A percentile compares a stretch with the other conserved stretches of the same genome.
These are phyloP conservation scores for Neurospora sp. DNA, from an alignment of 495 filamentous ascomycete genomes.

Conservation along the genomic window DNA sequence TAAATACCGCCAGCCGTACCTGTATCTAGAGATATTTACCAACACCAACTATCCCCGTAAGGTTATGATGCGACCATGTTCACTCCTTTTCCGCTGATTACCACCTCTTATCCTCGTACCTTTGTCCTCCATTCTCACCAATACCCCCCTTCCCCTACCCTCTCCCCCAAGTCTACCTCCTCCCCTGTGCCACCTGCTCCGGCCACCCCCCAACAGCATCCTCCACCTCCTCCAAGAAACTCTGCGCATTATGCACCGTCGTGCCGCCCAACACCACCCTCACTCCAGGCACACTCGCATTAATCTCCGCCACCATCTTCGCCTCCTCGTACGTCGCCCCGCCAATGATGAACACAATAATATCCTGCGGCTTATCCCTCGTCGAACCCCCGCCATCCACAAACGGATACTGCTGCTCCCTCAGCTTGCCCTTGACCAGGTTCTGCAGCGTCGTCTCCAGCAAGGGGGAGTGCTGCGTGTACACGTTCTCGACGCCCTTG, in stretches of 20 bases:
- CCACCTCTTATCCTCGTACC: not conserved
- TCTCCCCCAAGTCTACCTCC: conserved; percentile 12
- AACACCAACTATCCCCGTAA: not conserved
- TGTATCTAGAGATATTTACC: not conserved
- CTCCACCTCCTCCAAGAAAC: conserved; percentile 79
- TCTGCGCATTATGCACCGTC: conserved; percentile 70
- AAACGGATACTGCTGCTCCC: conserved; percentile 81
- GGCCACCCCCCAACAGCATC: conserved; percentile 76
- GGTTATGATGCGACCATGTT: not conserved
- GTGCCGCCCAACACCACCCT: conserved; percentile 84
- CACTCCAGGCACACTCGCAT: conserved; percentile 80
- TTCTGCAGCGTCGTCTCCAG: conserved; percentile 82
- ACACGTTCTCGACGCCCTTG: conserved; percentile 96
- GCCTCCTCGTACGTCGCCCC: conserved; percentile 95
- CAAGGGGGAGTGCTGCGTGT: conserved; percentile 90
- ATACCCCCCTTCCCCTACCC: conserved; percentile 18
- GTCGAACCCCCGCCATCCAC: conserved; percentile 77
- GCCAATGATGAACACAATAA: conserved; percentile 87
- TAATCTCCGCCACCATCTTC: conserved; percentile 84
- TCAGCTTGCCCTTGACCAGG: conserved; percentile 79
- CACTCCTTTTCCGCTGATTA: not conserved
- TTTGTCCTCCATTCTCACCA: not conserved
- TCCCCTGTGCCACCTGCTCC: conserved; percentile 48
- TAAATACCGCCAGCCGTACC: not conserved
- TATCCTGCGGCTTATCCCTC: conserved; percentile 90